A percentile compares a stretch with the other conserved stretches of the same genome.
Conservation (phyloP, 2,329 filamentous ascomycete species). For the Lithohypha guttulata region DNA sequence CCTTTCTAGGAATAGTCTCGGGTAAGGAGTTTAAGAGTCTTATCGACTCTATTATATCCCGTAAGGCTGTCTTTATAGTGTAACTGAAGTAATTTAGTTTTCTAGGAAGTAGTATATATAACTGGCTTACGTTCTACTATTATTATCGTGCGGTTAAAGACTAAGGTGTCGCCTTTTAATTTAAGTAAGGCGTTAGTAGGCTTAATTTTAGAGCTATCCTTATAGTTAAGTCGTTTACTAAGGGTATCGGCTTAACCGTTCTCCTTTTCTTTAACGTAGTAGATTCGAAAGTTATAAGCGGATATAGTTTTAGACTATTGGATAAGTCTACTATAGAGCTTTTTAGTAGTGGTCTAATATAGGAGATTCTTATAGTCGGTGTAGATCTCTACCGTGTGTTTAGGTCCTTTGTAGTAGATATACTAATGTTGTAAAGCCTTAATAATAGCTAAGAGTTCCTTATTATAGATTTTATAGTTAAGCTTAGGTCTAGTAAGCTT, state of each 20-base stretch:
- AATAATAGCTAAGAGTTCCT: conserved; percentile 16
- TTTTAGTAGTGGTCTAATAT: conserved; percentile 12
- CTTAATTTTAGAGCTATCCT: background rate
- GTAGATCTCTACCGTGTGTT: conserved; percentile 12
- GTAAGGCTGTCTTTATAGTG: conserved; percentile 6
- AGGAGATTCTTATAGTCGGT: conserved; percentile 14
- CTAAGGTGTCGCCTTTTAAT: conserved; percentile 6
- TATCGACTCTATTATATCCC: conserved; percentile 10
- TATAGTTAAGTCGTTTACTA: conserved; percentile 1
- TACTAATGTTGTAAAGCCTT: conserved; percentile 12
- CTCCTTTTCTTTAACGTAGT: conserved; percentile 11
- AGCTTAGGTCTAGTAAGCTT: conserved; percentile 12
- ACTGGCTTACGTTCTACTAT: background rate
- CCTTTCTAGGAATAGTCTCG: conserved; percentile 10
- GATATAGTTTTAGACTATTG: conserved; percentile 10
- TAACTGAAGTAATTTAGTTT: conserved; percentile 6
- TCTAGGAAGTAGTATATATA: background rate
- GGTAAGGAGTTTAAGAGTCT: conserved; percentile 11
- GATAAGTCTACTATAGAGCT: conserved; percentile 10
- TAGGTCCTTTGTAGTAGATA: conserved; percentile 12
- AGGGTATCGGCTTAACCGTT: conserved; percentile 13
- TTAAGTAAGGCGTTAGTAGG: conserved; percentile 10
- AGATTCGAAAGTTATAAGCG: conserved; percentile 12
- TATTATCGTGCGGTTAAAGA: conserved; percentile 2
- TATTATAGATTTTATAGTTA: conserved; percentile 19